Base-by-base conservation (phyloP, 345 rosid genomes). In the Moringa oleifera region DNA sequence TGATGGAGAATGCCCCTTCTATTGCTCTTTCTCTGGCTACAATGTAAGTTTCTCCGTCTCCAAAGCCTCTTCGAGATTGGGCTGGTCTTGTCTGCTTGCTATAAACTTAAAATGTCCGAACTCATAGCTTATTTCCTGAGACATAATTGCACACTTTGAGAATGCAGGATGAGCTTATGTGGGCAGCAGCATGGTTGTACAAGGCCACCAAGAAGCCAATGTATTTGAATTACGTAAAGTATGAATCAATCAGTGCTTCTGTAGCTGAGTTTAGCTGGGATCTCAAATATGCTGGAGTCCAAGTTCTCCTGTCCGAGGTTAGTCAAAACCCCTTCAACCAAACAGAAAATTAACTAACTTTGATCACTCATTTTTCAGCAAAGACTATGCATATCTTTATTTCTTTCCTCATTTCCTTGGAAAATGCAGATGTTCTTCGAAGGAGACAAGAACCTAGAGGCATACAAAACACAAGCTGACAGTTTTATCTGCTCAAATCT, bases 1-100 rank as follows among this genome's bases (percentile, higher is more conserved):
- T 53, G 96, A 88, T 50, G 97, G 98, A 73, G 98, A 86, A 79
- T 93, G 97, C 74, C 98, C 98, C 47, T 93, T 88, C 75, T 90
- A 93, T 65, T 93, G 98, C 81, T 93, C 98, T 25, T 76, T 51
- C 82, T 86, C 96, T 5, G 98, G 98, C 74, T 93, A 83, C 72
- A 74, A 90, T 20, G 98, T 93, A 83, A 70, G 20, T 16, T 8
- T n/a, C 23, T 46, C 55, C 56, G 53, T 53, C 63, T 62, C 46
- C 54, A 5, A 1, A 20, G n/a, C n/a, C n/a, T n/a, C n/a, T n/a
- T n/a, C n/a, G n/a, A n/a, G n/a, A n/a, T n/a, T n/a, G n/a, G n/a
- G n/a, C n/a, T n/a, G n/a, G n/a, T n/a, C n/a, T n/a, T n/a, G n/a
- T n/a, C n/a, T n/a, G n/a, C n/a, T n/a, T n/a, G n/a, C n/a, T n/a